These are phyloP conservation scores for Pichia sp. DNA, from an alignment of 1,139 yeast species.

Conservation along the genomic window DNA sequence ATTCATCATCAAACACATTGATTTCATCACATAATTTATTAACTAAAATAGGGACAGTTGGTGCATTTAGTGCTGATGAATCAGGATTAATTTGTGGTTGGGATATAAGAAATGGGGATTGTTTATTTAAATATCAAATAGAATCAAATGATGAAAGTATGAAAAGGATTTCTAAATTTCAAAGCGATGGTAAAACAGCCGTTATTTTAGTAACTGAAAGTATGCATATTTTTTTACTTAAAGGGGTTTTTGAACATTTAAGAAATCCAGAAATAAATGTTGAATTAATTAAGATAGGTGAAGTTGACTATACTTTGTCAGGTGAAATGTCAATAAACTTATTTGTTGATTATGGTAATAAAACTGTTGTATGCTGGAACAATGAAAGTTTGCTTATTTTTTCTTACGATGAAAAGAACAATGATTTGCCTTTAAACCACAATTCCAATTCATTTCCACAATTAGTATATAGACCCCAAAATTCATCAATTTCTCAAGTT, in stretches of 20 bases:
- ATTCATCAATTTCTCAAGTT: conserved; percentile 8
- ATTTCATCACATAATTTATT: conserved; percentile 15
- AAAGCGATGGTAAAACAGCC: conserved; percentile 24
- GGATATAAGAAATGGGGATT: conserved; percentile 23
- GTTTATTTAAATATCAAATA: conserved; percentile 6
- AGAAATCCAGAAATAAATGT: conserved; percentile 10
- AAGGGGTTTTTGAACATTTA: conserved; percentile 15
- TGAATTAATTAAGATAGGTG: conserved; percentile 11
- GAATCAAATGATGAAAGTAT: neutral
- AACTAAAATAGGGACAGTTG: conserved; percentile 25
- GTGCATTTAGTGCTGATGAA: conserved; percentile 38
- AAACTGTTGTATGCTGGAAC: conserved; percentile 34
- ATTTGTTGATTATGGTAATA: conserved; percentile 52
- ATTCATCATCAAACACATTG: neutral
- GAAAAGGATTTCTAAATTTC: conserved; percentile 19
- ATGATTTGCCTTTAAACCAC: too few species aligned
- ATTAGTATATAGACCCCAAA: too few species aligned
- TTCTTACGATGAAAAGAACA: too few species aligned
- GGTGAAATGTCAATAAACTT: neutral
- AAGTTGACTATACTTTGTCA: neutral
- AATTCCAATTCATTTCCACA: too few species aligned
- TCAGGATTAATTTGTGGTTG: conserved; percentile 36
- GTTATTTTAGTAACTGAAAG: conserved; percentile 19
- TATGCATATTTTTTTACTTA: conserved; percentile 21
- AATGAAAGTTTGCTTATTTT: too few species aligned